phyloP scores from a whole-genome alignment of 139 green algal species.

The Diplosphaera chodatii region DNA sequence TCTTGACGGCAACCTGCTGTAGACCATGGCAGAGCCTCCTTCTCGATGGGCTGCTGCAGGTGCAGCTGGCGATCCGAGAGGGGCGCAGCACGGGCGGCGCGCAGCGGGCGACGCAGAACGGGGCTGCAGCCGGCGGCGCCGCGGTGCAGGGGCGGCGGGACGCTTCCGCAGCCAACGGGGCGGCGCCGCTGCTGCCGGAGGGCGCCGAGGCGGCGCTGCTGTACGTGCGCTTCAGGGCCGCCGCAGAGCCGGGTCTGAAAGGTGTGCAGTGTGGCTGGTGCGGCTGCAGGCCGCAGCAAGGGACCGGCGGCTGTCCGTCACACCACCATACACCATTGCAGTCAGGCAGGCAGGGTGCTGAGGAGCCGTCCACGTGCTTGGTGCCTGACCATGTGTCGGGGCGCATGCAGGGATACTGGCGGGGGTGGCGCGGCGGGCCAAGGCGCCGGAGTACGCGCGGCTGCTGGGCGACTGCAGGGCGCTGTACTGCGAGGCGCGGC shows the following conservation, averaged over 20 bases:
- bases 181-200: constrained; percentile 44
- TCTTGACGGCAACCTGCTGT: too few relatives aligned
- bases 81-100: not conserved
- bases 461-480: constrained; percentile 84
- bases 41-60: constrained; percentile 4
- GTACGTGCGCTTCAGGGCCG: constrained; percentile 89
- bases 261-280: constrained; percentile 27
- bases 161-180: not conserved
- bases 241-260: constrained; percentile 75
- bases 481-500: constrained; percentile 63
- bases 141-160: constrained; percentile 3
- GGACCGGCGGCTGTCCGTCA: too few relatives aligned
- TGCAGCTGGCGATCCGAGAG: constrained; percentile 12
- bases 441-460: constrained; percentile 68
- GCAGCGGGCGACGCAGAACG: not conserved
- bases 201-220: constrained; percentile 79
- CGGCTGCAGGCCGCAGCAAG: too few relatives aligned
- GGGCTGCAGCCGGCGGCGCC: not conserved
- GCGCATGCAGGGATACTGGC: constrained; percentile 57
- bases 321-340: too few relatives aligned
- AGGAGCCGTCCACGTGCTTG: too few relatives aligned
- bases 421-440: constrained; percentile 63
- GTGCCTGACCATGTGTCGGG: too few relatives aligned
- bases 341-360: too few relatives aligned
- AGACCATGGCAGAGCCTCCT: too few relatives aligned